Evolutionary conservation across 2,329 filamentous ascomycete genomes (phyloP).

Genomic region (Shiraia sp.): DNA sequence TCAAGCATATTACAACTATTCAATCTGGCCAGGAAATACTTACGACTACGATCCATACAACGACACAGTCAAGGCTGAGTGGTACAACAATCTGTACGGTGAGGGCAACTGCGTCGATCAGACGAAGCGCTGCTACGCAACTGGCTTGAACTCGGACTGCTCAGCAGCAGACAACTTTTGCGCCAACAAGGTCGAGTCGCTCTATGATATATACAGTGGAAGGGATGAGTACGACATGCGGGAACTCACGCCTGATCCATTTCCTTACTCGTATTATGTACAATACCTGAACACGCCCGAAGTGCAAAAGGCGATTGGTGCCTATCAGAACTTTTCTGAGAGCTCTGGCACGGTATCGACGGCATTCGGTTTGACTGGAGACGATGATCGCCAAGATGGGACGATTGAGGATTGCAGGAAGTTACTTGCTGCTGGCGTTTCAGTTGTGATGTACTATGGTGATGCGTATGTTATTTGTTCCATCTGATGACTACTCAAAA

Average conservation of each 20-base stretch:
- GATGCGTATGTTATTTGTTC: conserved; percentile 44
- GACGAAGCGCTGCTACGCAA: conserved; percentile 58
- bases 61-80: conserved; percentile 51
- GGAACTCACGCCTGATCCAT: conserved; percentile 59
- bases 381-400: conserved; percentile 52
- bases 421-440: conserved; percentile 46
- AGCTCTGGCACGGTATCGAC: conserved; percentile 49
- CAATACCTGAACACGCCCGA: conserved; percentile 62
- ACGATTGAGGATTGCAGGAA: conserved; percentile 48
- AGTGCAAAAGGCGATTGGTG: conserved; percentile 63
- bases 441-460: conserved; percentile 51
- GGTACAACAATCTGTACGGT: conserved; percentile 65
- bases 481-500: neutral
- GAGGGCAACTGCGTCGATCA: conserved; percentile 63
- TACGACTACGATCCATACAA: conserved; percentile 61
- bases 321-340: conserved; percentile 61
- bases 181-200: conserved; percentile 54
- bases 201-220: conserved; percentile 56
- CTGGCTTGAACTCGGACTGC: conserved; percentile 58
- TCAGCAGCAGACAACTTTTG: conserved; percentile 61
- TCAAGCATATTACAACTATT: conserved; percentile 62
- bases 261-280: conserved; percentile 59
- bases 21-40: conserved; percentile 60
- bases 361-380: conserved; percentile 55
- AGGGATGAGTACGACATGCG: conserved; percentile 66